Base-by-base conservation (phyloP, 2,329 filamentous ascomycete genomes). In the Colletotrichum sp. region DNA sequence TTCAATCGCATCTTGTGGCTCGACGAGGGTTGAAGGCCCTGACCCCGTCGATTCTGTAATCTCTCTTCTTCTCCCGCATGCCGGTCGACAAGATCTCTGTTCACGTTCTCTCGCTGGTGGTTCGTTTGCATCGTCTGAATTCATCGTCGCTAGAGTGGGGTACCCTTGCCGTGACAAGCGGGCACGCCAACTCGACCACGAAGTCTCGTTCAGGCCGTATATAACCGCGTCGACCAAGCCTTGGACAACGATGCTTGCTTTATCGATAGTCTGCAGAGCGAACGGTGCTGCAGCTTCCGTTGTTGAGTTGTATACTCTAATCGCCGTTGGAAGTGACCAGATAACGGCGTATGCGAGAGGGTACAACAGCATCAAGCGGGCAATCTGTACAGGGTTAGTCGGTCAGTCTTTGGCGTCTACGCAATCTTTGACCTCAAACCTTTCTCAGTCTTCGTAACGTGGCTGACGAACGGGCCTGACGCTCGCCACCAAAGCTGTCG, bases 301-400 rank as follows among this genome's bases (percentile, higher is more conserved):
- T 21, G 80, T 79, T 15, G 82, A 79, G 68, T 87, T 85, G 64
- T 86, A 87, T 24, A 87, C 84, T 15, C 85, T 80, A 65, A 87
- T 83, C 0, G 79, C 73, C 1, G 85, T 87, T 1, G 86, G 86
- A 43, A 86, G 82, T 1, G 82, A 82, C 86, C 85, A 87, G 34
- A 87, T 82, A 5, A 85, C 72, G 77, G 85, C 84, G 76, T 87
- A 87, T 1, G 84, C 82, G 1, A 86, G 74, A 5, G 86, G 86
- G 72, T 87, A 87, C 21, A 82, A 78, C 79, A 87, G 83, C 85
- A 87, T 86, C 57, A 85, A 82, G 34, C 84, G 83, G 1, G 85
- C 85, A 55, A 86, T 82, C 82, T 85, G 74, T 4, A 15, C 9
- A 52, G 28, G 0, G 34, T 67, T 6, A 52, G 60, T n/a, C 8